These are phyloP conservation scores for Lyophyllum shimeji DNA, from an alignment of 768 basidiomycete species.

Conservation along the genomic window DNA sequence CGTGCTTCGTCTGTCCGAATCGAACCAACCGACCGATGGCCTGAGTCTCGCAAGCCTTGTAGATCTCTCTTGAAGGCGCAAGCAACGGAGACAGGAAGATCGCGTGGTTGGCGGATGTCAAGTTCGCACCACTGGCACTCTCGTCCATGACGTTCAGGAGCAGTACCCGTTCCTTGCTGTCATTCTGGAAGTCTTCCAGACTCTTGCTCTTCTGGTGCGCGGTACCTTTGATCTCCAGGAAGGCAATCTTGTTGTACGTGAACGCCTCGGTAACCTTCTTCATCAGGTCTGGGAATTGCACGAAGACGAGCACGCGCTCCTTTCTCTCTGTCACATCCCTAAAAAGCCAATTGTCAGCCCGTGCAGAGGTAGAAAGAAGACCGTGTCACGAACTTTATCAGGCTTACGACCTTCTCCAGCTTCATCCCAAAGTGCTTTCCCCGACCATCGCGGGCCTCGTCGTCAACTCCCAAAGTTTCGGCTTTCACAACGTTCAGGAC, in stretches of 20 bases:
- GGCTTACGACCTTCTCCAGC: slow-evolving; percentile 69
- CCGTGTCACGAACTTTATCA: slow-evolving; percentile 62
- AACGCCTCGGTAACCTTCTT: slow-evolving; percentile 88
- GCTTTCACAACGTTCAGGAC: slow-evolving; percentile 82
- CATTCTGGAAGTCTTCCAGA: slow-evolving; percentile 83
- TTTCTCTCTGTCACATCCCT: slow-evolving; percentile 65
- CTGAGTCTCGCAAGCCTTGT: slow-evolving; percentile 81
- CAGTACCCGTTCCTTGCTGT: slow-evolving; percentile 74
- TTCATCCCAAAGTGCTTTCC: slow-evolving; percentile 84
- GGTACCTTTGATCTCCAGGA: slow-evolving; percentile 79
- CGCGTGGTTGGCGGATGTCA: slow-evolving; percentile 92
- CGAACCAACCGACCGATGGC: slow-evolving; percentile 82
- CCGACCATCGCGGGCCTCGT: slow-evolving; percentile 65
- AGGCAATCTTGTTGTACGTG: slow-evolving; percentile 65
- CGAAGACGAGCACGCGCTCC: slow-evolving; percentile 88
- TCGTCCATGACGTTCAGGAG: slow-evolving; percentile 93
- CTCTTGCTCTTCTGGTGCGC: slow-evolving; percentile 78
- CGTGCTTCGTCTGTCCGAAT: slow-evolving; percentile 80
- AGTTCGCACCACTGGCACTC: slow-evolving; percentile 90
- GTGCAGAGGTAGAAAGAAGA: background rate
- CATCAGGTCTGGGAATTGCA: slow-evolving; percentile 95
- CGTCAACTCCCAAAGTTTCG: slow-evolving; percentile 77
- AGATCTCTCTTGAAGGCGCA: slow-evolving; percentile 77
- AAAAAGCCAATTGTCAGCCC: slow-evolving; percentile 7
- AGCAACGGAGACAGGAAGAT: slow-evolving; percentile 93